Conservation (phyloP, 495 filamentous ascomycete genomes). For the Podospora pseudoanserina region DNA sequence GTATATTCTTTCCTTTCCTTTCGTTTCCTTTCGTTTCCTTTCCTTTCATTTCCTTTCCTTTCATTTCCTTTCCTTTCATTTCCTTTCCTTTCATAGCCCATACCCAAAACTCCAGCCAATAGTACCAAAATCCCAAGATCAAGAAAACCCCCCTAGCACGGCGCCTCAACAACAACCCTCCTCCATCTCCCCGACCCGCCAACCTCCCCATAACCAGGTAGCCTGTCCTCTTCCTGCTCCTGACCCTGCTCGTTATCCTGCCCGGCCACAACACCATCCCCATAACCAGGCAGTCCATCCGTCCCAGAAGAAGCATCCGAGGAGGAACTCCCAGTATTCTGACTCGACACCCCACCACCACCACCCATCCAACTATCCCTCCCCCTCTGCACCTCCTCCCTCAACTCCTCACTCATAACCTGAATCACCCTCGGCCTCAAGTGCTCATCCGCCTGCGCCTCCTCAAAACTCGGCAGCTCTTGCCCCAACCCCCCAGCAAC, state of each 20-base stretch:
- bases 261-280: neutral
- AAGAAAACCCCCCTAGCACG: neutral
- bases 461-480: slow-evolving; percentile 39
- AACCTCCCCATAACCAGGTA: slow-evolving; percentile 34
- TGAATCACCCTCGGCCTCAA: slow-evolving; percentile 44
- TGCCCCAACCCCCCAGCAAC: slow-evolving; percentile 2
- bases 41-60: no score
- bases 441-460: slow-evolving; percentile 45
- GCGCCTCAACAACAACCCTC: neutral
- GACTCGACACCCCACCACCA: slow-evolving; percentile 25
- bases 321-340: neutral
- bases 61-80: no score
- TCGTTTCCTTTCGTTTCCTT: no score
- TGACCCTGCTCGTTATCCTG: neutral
- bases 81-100: no score
- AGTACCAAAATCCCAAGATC: neutral
- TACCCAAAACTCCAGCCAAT: neutral
- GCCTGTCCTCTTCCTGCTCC: neutral
- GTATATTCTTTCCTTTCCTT: no score
- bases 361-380: slow-evolving; percentile 1
- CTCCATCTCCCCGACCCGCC: slow-evolving; percentile 1
- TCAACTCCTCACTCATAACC: slow-evolving; percentile 13
- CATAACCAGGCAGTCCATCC: slow-evolving; percentile 16
- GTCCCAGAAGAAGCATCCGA: neutral
- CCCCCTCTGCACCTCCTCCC: slow-evolving; percentile 5